Base-by-base conservation (phyloP, 2,329 filamentous ascomycete species). In the Neurospora sp. region DNA sequence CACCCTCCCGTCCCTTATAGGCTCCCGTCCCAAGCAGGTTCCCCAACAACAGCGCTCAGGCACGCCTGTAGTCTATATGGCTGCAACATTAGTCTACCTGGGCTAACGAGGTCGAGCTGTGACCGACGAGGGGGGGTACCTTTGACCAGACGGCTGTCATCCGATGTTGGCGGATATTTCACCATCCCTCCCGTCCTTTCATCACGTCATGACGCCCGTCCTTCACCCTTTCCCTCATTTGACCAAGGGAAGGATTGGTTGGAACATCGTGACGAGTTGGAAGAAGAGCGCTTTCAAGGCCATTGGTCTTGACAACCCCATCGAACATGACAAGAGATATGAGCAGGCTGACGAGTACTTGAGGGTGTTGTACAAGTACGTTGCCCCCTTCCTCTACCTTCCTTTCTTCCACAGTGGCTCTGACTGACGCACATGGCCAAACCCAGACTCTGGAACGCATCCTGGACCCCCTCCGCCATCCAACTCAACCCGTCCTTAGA, bases 231-330 rank as follows among this genome's bases (percentile, higher is more conserved):
- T 33, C 28, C 4, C 43, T 23, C 87, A 90, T 76, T 79, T 90
- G 62, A 90, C 88, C 0, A 80, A 83, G 3, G 88, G 88, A 0
- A 81, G 88, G 0, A 83, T 90, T 40, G 88, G 86, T 0, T 90
- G 88, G 89, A 91, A 91, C 72, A 89, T 91, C 23, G 89, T 91
- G 0, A 90, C 88, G 0, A 84, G 82, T 0, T 89, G 85, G 83
- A 87, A 87, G 76, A 88, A 88, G 74, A 80, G 83, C 0, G 86
- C 86, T 0, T 86, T 86, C 77, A 86, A 87, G 74, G 85, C 85
- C 1, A 86, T 88, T 70, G 86, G 85, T 0, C 75, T 87, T 8
- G 83, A 86, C 23, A 82, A 76, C 9, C 84, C 84, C 0, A 84
- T 86, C 46, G 84, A 86, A 71, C 85, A 86, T 73, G 85, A 87